phyloP scores from a whole-genome alignment of 2,329 filamentous ascomycete genomes.

The Rosellinia necatrix region DNA sequence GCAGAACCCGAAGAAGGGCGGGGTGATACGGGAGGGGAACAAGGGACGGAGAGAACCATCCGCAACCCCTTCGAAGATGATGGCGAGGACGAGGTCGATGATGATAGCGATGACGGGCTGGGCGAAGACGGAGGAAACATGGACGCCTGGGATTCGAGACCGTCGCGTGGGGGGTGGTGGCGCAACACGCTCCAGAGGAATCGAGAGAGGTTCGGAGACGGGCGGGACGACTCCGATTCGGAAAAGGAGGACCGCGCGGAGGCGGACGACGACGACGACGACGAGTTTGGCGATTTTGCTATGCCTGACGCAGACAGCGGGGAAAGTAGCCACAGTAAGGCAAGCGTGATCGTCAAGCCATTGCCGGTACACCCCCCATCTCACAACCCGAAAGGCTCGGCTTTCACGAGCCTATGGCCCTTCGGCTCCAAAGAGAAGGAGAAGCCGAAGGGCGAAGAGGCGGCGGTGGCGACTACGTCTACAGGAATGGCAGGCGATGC shows the following conservation, averaged over 20 bases:
- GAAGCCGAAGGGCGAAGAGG: constrained; percentile 40
- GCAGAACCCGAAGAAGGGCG: constrained; percentile 49
- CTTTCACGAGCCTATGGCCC: constrained; percentile 61
- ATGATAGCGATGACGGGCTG: constrained; percentile 48
- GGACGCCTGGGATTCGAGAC: constrained; percentile 40
- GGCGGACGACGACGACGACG: constrained; percentile 40
- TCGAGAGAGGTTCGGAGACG: constrained; percentile 47
- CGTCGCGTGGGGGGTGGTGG: constrained; percentile 54
- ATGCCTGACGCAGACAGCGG: constrained; percentile 59
- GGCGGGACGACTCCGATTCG: constrained; percentile 50
- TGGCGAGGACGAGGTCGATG: constrained; percentile 57
- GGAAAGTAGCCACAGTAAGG: constrained; percentile 32
- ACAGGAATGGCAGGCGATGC: constrained; percentile 43
- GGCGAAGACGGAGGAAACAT: constrained; percentile 45
- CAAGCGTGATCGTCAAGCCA: constrained; percentile 56
- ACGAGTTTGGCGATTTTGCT: constrained; percentile 67
- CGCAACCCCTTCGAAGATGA: constrained; percentile 47
- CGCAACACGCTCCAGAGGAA: constrained; percentile 45
- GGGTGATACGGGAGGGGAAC: constrained; percentile 35
- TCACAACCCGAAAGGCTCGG: constrained; percentile 42
- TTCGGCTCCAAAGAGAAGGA: constrained; percentile 47
- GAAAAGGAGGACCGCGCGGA: constrained; percentile 42
- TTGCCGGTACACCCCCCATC: constrained; percentile 57
- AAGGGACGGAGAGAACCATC: constrained; percentile 33
- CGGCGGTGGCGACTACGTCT: constrained; percentile 46